Evolutionary conservation across 768 basidiomycete genomes (phyloP), one percentile per base, ranked within the genome.

Genomic region (Boletus bicolor): DNA sequence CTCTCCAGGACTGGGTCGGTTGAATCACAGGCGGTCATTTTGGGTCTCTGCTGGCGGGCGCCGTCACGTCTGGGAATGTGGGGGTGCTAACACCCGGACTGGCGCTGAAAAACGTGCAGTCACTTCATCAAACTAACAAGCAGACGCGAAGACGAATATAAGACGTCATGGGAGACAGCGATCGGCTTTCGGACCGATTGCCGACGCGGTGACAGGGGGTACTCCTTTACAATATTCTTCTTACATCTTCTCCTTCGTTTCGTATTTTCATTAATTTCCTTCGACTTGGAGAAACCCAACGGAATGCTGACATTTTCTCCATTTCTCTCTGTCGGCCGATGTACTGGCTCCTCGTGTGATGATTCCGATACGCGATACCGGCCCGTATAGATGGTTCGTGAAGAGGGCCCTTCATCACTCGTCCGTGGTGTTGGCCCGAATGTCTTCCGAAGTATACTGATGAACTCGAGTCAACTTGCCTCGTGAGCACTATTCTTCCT

Each of bases 381-480:
- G 21, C 39, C 30, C 37, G 7, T 35, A 14, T 53, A 91, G 86
- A 95, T 96, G 90, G 82, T 93, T 11, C 80, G 84, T 1, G 92
- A 95, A 69, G 93, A 96, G 72, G 93, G 93, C 5, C 58, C 76
- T 15, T 87, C 86, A 0, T 89, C 90, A 0, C 82, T 93, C 48
- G 75, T 71, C 17, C 84, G 93, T 32, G 93, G 93, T 24, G 78
- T 89, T 5, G 85, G 80, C 4, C 93, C 93, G 0, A 96, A 96
- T 62, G 85, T 93, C 7, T 86, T 93, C 69, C 82, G 93, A 68
- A 87, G 92, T 1, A 66, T 93, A 14, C 71, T 95, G 58, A 94
- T 94, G 92, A 95, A 94, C 69, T 90, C 91, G 47, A 89, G 87
- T 74, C 93, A 96, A 69, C 83, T 95, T 26, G 93, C 91, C 1